Evolutionary conservation across 495 filamentous ascomycete species (phyloP).

Genomic region (Margaritispora aquatica): DNA sequence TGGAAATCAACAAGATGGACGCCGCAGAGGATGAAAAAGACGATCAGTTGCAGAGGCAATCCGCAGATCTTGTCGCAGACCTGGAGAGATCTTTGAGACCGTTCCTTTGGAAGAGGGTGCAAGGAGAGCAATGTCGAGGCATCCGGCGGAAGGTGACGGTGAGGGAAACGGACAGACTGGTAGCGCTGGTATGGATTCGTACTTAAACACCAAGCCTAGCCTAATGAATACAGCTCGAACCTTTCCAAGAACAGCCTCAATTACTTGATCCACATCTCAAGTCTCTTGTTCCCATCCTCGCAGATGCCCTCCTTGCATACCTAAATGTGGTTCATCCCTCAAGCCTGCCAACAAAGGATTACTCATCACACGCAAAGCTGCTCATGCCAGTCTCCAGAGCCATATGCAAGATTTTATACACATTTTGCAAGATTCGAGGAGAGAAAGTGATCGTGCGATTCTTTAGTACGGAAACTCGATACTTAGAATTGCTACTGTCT

Average conservation of each 20-base stretch:
- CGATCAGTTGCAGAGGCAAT: slow-evolving; percentile 65
- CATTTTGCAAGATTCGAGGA: slow-evolving; percentile 89
- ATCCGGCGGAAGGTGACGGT: slow-evolving; percentile 35
- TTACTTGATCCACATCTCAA: slow-evolving; percentile 86
- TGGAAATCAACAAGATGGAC: slow-evolving; percentile 28
- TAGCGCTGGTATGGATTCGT: slow-evolving; percentile 33
- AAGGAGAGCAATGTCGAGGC: slow-evolving; percentile 20
- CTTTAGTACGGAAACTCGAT: slow-evolving; percentile 77
- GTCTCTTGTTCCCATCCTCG: slow-evolving; percentile 63
- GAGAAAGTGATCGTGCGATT: slow-evolving; percentile 88
- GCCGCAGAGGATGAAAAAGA: slow-evolving; percentile 45
- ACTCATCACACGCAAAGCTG: slow-evolving; percentile 36
- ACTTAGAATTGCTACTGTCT: slow-evolving; percentile 70
- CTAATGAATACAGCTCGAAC: slow-evolving; percentile 58
- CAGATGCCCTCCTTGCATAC: slow-evolving; percentile 67
- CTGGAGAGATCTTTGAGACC: slow-evolving; percentile 49
- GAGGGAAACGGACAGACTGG: slow-evolving; percentile 39
- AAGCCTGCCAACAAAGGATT: slow-evolving; percentile 14
- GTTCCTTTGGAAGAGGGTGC: slow-evolving; percentile 39
- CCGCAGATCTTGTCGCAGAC: slow-evolving; percentile 59
- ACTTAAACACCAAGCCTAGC: neutral
- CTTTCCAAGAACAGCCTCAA: slow-evolving; percentile 94
- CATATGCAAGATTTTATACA: slow-evolving; percentile 74
- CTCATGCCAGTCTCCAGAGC: slow-evolving; percentile 57
- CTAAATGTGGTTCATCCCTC: slow-evolving; percentile 28